These are phyloP conservation scores for Fonsecaea pedrosoi DNA, from an alignment of 2,329 filamentous ascomycete species.

Conservation along the genomic window DNA sequence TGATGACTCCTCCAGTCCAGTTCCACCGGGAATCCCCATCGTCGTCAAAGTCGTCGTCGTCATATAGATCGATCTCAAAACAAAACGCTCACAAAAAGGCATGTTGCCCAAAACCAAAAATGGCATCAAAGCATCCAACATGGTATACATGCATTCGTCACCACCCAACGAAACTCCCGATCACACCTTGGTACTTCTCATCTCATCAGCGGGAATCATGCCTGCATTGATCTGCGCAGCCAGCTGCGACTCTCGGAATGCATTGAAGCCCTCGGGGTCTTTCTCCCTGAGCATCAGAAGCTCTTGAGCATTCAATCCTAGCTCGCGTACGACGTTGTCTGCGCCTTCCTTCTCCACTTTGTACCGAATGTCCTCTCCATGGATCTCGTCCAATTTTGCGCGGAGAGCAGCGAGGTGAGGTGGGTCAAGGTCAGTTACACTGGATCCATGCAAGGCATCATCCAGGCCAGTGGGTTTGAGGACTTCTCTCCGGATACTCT, in stretches of 20 bases:
- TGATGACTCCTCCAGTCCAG: not conserved
- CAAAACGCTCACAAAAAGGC: slow-evolving; percentile 18
- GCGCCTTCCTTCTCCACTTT: slow-evolving; percentile 48
- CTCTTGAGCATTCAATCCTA: slow-evolving; percentile 55
- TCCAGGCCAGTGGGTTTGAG: slow-evolving; percentile 57
- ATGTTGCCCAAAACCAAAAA: not conserved
- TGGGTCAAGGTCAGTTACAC: slow-evolving; percentile 48
- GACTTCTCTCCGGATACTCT: slow-evolving; percentile 69
- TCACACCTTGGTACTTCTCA: not conserved
- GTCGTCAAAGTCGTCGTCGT: slow-evolving; percentile 4
- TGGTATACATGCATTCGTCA: not conserved
- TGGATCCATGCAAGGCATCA: slow-evolving; percentile 46
- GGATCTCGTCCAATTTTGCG: slow-evolving; percentile 52
- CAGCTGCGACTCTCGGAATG: slow-evolving; percentile 54
- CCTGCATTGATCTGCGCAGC: slow-evolving; percentile 48
- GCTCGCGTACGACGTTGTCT: slow-evolving; percentile 51
- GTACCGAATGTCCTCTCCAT: slow-evolving; percentile 51
- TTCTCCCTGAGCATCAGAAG: slow-evolving; percentile 51
- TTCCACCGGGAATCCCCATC: not conserved
- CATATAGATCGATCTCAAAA: not conserved
- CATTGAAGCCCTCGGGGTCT: slow-evolving; percentile 53
- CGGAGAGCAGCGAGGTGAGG: slow-evolving; percentile 55
- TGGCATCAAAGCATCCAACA: not conserved
- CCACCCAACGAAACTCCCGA: not conserved
- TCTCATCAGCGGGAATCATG: slow-evolving; percentile 17